A percentile compares a stretch with the other conserved stretches of the same genome.
Evolutionary conservation across 148 eudicot species (phyloP).

Genomic region (Rhododendron kiyosumense): DNA sequence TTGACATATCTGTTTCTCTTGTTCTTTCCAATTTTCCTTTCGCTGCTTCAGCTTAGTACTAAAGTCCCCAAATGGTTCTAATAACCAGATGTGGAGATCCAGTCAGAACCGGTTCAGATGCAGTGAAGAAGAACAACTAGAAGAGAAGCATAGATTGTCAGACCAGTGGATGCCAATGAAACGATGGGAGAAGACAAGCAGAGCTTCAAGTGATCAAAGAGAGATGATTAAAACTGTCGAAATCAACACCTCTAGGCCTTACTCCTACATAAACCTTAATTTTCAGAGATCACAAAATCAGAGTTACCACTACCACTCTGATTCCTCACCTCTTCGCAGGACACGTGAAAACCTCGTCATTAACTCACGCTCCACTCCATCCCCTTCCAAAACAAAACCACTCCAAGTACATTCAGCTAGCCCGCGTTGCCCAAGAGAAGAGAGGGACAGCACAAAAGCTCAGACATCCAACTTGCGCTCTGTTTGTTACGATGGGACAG

Average conservation of each 20-base stretch:
- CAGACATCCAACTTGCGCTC: slow-evolving; percentile 33
- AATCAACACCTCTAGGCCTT: slow-evolving; percentile 30
- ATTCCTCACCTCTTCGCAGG: slow-evolving; percentile 25
- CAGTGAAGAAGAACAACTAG: slow-evolving; percentile 16
- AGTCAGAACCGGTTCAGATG: slow-evolving; percentile 16
- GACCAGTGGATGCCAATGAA: slow-evolving; percentile 14
- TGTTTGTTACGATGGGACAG: not conserved
- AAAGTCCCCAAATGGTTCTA: not conserved
- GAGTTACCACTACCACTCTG: slow-evolving; percentile 20
- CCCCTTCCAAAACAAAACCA: slow-evolving; percentile 27
- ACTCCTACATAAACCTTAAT: slow-evolving; percentile 14
- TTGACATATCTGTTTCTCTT: not conserved
- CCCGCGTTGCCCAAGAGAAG: slow-evolving; percentile 35
- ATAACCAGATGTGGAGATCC: slow-evolving; percentile 46
- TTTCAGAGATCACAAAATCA: slow-evolving; percentile 9
- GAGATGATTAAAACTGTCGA: slow-evolving; percentile 35
- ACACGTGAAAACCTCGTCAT: slow-evolving; percentile 10
- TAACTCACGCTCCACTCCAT: slow-evolving; percentile 27
- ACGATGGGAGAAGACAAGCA: slow-evolving; percentile 11
- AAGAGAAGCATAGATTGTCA: slow-evolving; percentile 21
- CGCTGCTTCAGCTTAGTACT: slow-evolving; percentile 1
- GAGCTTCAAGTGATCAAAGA: slow-evolving; percentile 43
- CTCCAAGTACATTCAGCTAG: slow-evolving; percentile 34
- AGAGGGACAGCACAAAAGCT: slow-evolving; percentile 19
- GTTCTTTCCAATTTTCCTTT: not conserved